Evolutionary conservation across 116 monocot species (phyloP).

Genomic region (Papilionanthe hybrid): DNA sequence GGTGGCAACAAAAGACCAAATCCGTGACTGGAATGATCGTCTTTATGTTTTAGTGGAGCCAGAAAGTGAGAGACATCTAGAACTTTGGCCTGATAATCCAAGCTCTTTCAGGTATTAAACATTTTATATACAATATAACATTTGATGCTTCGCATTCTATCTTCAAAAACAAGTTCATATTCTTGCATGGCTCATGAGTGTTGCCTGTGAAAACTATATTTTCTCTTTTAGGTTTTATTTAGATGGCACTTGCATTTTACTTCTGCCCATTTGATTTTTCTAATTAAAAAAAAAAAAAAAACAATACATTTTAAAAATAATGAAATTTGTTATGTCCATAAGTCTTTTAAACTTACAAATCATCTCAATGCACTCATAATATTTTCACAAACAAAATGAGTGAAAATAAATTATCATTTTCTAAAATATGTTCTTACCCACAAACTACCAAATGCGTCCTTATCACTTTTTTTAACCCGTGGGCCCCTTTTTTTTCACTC

Average conservation of each 20-base stretch:
- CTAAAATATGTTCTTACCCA: too few relatives aligned
- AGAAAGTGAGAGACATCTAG: conserved; percentile 38
- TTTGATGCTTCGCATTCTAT: not conserved
- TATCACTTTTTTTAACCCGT: too few relatives aligned
- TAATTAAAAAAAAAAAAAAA: not conserved
- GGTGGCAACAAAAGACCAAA: conserved; percentile 34
- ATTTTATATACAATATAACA: not conserved
- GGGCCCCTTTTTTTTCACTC: too few relatives aligned
- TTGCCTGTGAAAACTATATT: not conserved
- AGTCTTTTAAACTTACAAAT: too few relatives aligned
- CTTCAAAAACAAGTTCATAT: not conserved
- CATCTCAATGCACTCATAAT: too few relatives aligned
- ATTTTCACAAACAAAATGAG: not conserved
- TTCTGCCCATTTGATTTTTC: not conserved
- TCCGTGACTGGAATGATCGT: conserved; percentile 63
- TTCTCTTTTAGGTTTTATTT: not conserved
- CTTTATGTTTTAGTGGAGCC: conserved; percentile 55
- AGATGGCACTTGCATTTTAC: not conserved
- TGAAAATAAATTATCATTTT: not conserved
- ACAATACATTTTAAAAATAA: not conserved
- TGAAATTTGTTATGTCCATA: not conserved
- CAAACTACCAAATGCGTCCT: too few relatives aligned
- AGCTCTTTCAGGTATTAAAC: conserved; percentile 43
- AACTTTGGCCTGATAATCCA: conserved; percentile 53
- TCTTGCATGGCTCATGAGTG: not conserved